A percentile compares a stretch with the other conserved stretches of the same genome.
These are phyloP conservation scores for Phytophthora cajani DNA, from an alignment of 352 stramenopile species.

Conservation along the genomic window DNA sequence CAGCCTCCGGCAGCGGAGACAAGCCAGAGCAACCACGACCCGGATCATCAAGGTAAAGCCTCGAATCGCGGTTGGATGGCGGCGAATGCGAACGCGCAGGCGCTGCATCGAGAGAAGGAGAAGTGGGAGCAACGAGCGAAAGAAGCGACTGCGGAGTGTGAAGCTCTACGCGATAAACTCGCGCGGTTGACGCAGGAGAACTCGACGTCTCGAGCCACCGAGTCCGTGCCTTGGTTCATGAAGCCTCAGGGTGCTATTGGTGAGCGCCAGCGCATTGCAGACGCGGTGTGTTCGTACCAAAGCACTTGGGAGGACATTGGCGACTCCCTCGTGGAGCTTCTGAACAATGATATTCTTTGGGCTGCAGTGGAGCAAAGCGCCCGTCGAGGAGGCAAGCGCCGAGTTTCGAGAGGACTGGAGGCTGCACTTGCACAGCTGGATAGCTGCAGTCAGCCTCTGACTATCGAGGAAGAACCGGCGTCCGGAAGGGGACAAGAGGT, in stretches of 20 bases:
- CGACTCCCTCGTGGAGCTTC: constrained; percentile 55
- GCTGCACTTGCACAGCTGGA: constrained; percentile 53
- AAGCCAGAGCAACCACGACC: constrained; percentile 16
- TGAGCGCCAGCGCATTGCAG: constrained; percentile 64
- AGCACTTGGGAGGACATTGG: constrained; percentile 67
- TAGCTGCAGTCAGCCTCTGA: constrained; percentile 9
- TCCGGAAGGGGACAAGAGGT: constrained; percentile 11
- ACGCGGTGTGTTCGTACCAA: constrained; percentile 58
- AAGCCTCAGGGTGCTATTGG: constrained; percentile 42
- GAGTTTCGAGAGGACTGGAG: constrained; percentile 52
- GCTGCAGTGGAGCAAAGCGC: constrained; percentile 56
- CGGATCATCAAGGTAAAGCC: constrained; percentile 10
- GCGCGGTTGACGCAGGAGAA: constrained; percentile 51
- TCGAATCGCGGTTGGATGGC: constrained; percentile 10
- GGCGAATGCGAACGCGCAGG: constrained; percentile 23
- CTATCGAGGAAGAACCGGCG: constrained; percentile 14
- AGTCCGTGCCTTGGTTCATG: constrained; percentile 54
- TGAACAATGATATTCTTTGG: constrained; percentile 76
- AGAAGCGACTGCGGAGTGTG: constrained; percentile 54
- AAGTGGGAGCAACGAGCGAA: constrained; percentile 66
- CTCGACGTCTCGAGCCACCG: constrained; percentile 29
- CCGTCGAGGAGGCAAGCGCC: constrained; percentile 45
- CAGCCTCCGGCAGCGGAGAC: constrained; percentile 4
- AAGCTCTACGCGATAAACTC: constrained; percentile 62
- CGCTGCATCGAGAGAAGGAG: constrained; percentile 60